Conservation (phyloP, 495 filamentous ascomycete genomes). For the Cairneyella variabilis region DNA sequence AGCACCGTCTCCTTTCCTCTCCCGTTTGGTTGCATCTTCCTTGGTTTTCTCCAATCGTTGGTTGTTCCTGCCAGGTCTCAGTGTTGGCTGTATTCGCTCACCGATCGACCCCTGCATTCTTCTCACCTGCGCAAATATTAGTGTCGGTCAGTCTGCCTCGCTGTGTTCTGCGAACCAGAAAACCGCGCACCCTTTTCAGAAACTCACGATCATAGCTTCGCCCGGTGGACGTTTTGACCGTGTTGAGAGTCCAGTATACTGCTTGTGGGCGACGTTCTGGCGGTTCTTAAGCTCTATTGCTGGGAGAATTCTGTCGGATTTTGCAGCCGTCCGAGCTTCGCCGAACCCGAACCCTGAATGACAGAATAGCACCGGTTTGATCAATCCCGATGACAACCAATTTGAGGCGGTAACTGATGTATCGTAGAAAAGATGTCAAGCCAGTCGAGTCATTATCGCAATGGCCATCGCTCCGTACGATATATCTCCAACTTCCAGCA, state of each 20-base stretch:
- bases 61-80: background rate
- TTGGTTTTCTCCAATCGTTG: background rate
- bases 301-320: background rate
- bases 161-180: conserved; percentile 9
- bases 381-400: background rate
- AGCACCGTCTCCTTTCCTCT: conserved; percentile 7
- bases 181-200: background rate
- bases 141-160: conserved; percentile 13
- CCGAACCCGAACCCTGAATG: conserved; percentile 2
- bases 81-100: no score
- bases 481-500: conserved; percentile 3
- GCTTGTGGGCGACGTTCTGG: conserved; percentile 8
- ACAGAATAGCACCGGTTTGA: conserved; percentile 10
- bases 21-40: background rate
- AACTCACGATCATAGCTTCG: conserved; percentile 8
- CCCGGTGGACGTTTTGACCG: conserved; percentile 4
- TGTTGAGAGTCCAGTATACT: background rate
- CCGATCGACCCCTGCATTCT: conserved; percentile 5
- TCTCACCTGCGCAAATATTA: conserved; percentile 6
- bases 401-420: conserved; percentile 3
- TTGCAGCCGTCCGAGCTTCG: conserved; percentile 2
- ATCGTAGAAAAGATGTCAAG: conserved; percentile 18
- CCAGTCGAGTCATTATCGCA: conserved; percentile 18
- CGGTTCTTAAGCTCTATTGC: conserved; percentile 9
- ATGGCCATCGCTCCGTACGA: conserved; percentile 19